These are phyloP conservation scores for Aurinia saxatilis DNA, from an alignment of 345 rosid species.

Conservation along the genomic window DNA sequence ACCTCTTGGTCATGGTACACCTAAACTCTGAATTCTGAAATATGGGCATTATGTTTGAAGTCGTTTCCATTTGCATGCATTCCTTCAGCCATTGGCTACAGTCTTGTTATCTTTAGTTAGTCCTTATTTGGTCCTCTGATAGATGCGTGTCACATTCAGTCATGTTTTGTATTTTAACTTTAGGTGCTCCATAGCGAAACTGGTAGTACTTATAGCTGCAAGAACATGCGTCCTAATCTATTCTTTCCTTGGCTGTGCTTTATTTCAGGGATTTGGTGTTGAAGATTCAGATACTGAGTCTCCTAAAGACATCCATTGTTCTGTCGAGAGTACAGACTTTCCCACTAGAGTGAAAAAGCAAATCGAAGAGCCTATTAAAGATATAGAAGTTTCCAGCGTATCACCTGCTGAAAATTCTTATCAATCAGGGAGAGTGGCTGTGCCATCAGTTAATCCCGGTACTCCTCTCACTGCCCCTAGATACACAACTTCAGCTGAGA, in stretches of 20 bases:
- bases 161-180: conserved; percentile 5
- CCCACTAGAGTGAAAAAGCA: conserved; percentile 45
- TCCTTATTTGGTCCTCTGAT: neutral
- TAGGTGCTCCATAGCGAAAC: neutral
- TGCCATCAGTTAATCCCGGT: conserved; percentile 57
- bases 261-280: conserved; percentile 66
- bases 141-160: neutral
- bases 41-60: neutral
- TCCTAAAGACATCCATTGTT: conserved; percentile 48
- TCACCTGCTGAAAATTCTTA: conserved; percentile 53
- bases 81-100: conserved; percentile 9
- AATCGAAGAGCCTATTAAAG: conserved; percentile 42
- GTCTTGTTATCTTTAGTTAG: neutral
- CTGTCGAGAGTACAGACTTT: conserved; percentile 41
- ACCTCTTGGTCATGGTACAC: conserved; percentile 4
- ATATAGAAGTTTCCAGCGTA: conserved; percentile 45
- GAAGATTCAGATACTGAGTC: conserved; percentile 78
- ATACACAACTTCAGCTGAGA: conserved; percentile 52
- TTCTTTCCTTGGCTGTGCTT: conserved; percentile 3
- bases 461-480: conserved; percentile 46
- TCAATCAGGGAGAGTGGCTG: conserved; percentile 68
- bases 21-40: neutral
- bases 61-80: conserved; percentile 1
- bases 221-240: neutral
- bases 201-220: neutral